Conservation (phyloP, 2,329 filamentous ascomycete species). For the Colletotrichum brevisporum region DNA sequence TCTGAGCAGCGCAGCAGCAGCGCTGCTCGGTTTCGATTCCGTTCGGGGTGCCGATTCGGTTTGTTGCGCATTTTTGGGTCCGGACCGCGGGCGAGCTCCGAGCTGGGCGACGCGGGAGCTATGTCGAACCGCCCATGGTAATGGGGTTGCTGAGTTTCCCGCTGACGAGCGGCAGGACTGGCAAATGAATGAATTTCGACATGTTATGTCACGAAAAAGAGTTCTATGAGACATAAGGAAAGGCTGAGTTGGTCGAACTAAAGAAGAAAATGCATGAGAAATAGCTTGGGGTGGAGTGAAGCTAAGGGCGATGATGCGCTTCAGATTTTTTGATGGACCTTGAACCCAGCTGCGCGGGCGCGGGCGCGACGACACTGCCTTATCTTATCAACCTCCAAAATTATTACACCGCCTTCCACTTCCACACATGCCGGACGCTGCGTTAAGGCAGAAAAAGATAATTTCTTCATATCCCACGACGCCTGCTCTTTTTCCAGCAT, state of each 20-base stretch:
- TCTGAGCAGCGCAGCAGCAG: slow-evolving; percentile 43
- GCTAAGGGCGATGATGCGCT: slow-evolving; percentile 2
- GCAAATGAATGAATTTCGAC: slow-evolving; percentile 54
- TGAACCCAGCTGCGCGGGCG: slow-evolving; percentile 10
- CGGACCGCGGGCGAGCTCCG: slow-evolving; percentile 19
- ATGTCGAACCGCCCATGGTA: slow-evolving; percentile 48
- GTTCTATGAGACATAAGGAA: slow-evolving; percentile 42
- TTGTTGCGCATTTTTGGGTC: slow-evolving; percentile 6
- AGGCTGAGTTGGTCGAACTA: slow-evolving; percentile 19
- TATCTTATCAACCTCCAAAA: slow-evolving; percentile 38
- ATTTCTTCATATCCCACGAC: slow-evolving; percentile 48
- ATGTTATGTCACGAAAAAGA: slow-evolving; percentile 51
- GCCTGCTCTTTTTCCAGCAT: slow-evolving; percentile 9
- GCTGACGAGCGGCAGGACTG: slow-evolving; percentile 53
- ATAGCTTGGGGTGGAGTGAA: slow-evolving; percentile 16
- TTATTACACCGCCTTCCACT: slow-evolving; percentile 50
- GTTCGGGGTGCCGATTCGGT: neutral
- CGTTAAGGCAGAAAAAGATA: slow-evolving; percentile 53
- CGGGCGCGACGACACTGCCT: slow-evolving; percentile 3
- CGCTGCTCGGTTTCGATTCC: slow-evolving; percentile 7
- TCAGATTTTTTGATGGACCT: slow-evolving; percentile 41
- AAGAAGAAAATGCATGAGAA: slow-evolving; percentile 6
- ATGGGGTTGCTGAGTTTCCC: slow-evolving; percentile 45
- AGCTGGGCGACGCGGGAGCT: slow-evolving; percentile 48
- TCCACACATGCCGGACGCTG: slow-evolving; percentile 28